phyloP scores from a whole-genome alignment of 139 green algal genomes.

The Coccomyxa sp. region DNA sequence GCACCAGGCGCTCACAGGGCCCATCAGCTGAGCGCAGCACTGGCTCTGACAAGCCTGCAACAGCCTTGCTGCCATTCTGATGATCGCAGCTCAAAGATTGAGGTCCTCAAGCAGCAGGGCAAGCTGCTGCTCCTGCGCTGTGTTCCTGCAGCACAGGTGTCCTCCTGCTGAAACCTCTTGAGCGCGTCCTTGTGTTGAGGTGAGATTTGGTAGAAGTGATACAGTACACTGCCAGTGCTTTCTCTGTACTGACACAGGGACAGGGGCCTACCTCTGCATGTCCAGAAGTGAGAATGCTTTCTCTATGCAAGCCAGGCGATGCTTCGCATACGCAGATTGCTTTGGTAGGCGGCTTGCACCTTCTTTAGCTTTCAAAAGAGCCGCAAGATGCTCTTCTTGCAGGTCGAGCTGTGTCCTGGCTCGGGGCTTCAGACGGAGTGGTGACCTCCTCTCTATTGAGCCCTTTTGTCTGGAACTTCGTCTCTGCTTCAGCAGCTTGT shows the following conservation, averaged over 20 bases:
- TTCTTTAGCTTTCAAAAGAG: no score
- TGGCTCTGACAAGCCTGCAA: no score
- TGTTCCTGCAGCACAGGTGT: neutral
- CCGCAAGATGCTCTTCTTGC: no score
- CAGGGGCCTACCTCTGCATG: neutral
- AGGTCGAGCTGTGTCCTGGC: no score
- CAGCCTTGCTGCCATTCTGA: neutral
- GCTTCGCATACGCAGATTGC: constrained; percentile 21
- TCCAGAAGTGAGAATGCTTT: constrained; percentile 18
- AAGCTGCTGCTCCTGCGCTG: constrained; percentile 22
- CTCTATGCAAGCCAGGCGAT: constrained; percentile 5
- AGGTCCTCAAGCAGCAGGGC: constrained; percentile 25
- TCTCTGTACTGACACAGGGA: no score
- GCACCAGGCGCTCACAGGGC: neutral
- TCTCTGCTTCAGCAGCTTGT: no score
- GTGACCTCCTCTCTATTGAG: no score
- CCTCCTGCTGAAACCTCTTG: neutral
- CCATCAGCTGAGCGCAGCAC: neutral
- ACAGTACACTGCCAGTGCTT: neutral
- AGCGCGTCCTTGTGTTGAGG: no score
- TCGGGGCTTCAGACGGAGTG: no score
- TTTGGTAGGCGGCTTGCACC: no score
- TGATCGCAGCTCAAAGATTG: neutral
- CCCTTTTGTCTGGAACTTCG: no score
- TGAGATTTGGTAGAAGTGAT: neutral